Base-by-base conservation (phyloP, 2,329 filamentous ascomycete species). In the Neofusicoccum parvum region DNA sequence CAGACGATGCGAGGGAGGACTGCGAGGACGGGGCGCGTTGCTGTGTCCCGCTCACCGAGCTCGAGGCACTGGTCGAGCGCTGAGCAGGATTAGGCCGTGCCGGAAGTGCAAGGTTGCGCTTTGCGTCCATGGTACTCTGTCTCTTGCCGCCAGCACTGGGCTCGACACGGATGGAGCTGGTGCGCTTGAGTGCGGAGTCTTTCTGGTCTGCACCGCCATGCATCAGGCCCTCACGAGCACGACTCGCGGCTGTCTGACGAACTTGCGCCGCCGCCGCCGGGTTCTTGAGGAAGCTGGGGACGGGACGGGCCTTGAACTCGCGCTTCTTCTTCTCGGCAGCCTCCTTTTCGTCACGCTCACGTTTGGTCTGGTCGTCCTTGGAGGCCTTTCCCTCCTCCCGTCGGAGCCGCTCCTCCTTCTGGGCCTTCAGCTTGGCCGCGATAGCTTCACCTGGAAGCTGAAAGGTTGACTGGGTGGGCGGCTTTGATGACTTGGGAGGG, bases 381-480 rank as follows among this genome's bases (percentile, higher is more conserved):
- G 46, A 36, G 20, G 39, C 67, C 5, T 71, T 69, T 56, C 69
- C 71, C 73, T 69, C 23, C 68, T 68, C 15, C 70, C 73, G 58
- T 50, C 78, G 78, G 70, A 82, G 69, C 0, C 82, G 79, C 65
- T 82, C 82, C 67, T 85, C 82, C 53, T 80, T 79, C 23, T 81
- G 78, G 6, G 81, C 82, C 70, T 81, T 85, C n/a, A 85, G 72
- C 68, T 82, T 85, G 4, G 82, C 82, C 2, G 84, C 82, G 4
- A 85, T 76, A 14, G 78, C 81, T 68, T 86, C 83, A 15, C 84
- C 84, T 0, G 84, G 83, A 0, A 86, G 77, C 53, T 81, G 76
- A 70, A 86, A 86, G 3, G 76, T 82, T 7, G 83, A 72, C 59
- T 74, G 79, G 0, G 84, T 86, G 0, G 81, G 81, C 14, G 82